These are phyloP conservation scores for Friedmanniomyces simplex DNA, from an alignment of 495 filamentous ascomycete species.

Conservation along the genomic window DNA sequence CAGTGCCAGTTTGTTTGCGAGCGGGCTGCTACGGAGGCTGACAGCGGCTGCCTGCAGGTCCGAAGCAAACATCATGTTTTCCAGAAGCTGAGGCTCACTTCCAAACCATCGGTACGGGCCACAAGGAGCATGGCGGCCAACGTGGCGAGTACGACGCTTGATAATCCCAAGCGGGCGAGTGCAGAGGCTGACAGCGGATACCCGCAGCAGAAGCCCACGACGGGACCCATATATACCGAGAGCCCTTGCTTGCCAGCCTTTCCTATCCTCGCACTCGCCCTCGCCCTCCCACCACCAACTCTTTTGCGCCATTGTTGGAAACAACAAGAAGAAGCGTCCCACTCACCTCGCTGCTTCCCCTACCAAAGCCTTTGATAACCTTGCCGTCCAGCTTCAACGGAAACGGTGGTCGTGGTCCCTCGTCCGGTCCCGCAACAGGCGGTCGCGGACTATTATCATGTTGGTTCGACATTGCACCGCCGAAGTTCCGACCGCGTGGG, in stretches of 20 bases:
- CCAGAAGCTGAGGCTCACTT: not conserved
- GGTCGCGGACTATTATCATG: constrained; percentile 29
- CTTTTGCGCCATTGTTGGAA: no score
- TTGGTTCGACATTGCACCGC: constrained; percentile 4
- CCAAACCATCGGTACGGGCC: not conserved
- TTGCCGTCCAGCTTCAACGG: constrained; percentile 70
- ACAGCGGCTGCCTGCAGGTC: constrained; percentile 15
- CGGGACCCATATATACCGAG: not conserved
- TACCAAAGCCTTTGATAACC: constrained; percentile 87
- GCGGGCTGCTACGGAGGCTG: not conserved
- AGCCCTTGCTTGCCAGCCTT: constrained; percentile 1
- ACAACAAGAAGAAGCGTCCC: no score
- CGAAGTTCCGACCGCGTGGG: not conserved
- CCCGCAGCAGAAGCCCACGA: not conserved
- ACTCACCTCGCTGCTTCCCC: constrained; percentile 73
- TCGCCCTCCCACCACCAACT: not conserved
- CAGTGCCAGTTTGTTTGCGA: not conserved
- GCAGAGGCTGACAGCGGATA: not conserved
- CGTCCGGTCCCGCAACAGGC: constrained; percentile 47
- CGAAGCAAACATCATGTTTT: not conserved
- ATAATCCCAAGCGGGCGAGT: not conserved
- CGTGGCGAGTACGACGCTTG: not conserved
- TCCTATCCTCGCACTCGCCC: not conserved
- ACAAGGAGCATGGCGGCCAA: not conserved
- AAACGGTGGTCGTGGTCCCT: constrained; percentile 65